Evolutionary conservation across 192 early-diverging fungal species (phyloP).

Genomic region (Podila epigama): DNA sequence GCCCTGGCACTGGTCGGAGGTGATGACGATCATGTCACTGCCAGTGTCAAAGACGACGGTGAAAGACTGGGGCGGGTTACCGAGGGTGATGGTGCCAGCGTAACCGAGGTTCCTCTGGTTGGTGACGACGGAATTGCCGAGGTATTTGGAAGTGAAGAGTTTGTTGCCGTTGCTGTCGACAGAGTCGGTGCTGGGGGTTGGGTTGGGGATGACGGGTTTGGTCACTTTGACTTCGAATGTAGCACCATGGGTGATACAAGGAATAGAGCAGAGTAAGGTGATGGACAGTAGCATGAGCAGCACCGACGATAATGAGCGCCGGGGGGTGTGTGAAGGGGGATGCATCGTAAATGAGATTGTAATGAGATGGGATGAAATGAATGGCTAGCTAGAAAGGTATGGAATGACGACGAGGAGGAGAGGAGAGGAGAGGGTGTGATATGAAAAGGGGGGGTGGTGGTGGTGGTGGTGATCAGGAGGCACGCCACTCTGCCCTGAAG

Average conservation of each 20-base stretch:
- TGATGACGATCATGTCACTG: conserved; percentile 47
- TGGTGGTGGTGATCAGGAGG: neutral
- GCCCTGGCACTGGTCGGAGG: conserved; percentile 36
- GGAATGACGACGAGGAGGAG: neutral
- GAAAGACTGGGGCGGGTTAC: conserved; percentile 88
- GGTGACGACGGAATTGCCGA: conserved; percentile 30
- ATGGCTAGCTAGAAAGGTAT: neutral
- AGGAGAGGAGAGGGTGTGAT: neutral
- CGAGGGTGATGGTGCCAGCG: conserved; percentile 85
- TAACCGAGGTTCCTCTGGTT: conserved; percentile 66
- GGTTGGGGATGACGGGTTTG: neutral
- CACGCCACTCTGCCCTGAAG: no score
- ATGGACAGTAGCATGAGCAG: conserved; percentile 7
- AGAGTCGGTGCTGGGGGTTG: neutral
- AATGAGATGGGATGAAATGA: neutral
- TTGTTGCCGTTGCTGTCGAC: neutral
- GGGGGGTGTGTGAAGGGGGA: neutral
- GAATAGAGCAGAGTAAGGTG: conserved; percentile 4
- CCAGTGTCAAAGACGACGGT: conserved; percentile 93
- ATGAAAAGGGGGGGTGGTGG: neutral
- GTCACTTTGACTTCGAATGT: conserved; percentile 20
- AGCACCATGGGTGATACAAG: conserved; percentile 3
- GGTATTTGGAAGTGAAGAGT: conserved; percentile 34
- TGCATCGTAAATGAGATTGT: neutral
- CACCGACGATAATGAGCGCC: neutral